Evolutionary conservation across 768 basidiomycete genomes (phyloP), one percentile per base, ranked within the genome.

Genomic region (Chiua virens): DNA sequence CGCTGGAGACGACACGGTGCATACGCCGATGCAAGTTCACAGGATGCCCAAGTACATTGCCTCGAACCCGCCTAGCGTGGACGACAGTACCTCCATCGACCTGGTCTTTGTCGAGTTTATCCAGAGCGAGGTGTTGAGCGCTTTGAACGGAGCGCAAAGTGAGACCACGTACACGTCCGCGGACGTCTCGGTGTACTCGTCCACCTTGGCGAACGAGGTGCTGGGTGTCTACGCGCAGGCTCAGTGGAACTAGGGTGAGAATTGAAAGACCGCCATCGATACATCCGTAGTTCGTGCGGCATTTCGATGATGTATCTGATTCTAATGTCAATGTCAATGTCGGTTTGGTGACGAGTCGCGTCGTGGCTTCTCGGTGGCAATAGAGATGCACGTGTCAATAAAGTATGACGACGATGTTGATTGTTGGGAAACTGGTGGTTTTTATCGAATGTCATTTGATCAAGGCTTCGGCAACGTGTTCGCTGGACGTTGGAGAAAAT

Each of bases 91-190:
- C 0, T 71, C 71, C 0, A 75, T 92, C 54, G 90, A 92, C 58
- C 76, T 92, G 20, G 83, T 92, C 28, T 92, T 91, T 65, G 75
- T 86, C 42, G 75, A 85, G 64, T 92, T 89, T 66, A 82, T n/a
- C n/a, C n/a, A 77, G 60, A 47, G 59, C 6, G 71, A 79, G 54
- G 60, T 87, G 25, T 54, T 89, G 51, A 30, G 55, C 7, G 77
- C 80, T 25, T 62, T 90, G 45, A 92, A 92, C 58, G 35, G 43
- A 2, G 61, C 84, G 22, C 82, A 86, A 69, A 75, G 41, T 6
- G 62, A 54, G 25, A 79, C 71, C 65, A 73, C 61, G 3, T 90
- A 79, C 60, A 77, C 79, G 3, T 59, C 62, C 0, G 60, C 71
- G 11, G 83, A 91, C 61, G 79, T 84, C 1, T 50, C 59, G 30